phyloP scores from a whole-genome alignment of 768 basidiomycete genomes.

The Mycena pura region DNA sequence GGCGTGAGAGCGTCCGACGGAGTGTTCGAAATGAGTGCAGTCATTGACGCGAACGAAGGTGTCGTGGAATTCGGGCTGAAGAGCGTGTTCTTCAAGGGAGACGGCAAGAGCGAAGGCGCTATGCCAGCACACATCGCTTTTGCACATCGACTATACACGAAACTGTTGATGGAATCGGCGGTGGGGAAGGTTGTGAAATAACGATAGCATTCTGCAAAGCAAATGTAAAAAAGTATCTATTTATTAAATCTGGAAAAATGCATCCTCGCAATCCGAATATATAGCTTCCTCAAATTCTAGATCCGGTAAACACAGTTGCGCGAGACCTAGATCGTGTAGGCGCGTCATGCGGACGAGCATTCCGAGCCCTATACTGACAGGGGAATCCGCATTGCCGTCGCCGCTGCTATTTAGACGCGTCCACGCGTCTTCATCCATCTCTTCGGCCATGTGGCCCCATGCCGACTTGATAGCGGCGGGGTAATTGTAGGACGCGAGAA shows the following conservation, averaged over 20 bases:
- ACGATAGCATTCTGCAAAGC: too few species aligned
- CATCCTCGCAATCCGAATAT: background rate
- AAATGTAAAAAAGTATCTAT: too few species aligned
- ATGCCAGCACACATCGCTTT: constrained; percentile 8
- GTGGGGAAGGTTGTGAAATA: constrained; percentile 13
- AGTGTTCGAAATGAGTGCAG: constrained; percentile 26
- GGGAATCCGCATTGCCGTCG: constrained; percentile 43
- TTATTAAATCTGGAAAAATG: too few species aligned
- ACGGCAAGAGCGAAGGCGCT: constrained; percentile 17
- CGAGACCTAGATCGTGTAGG: constrained; percentile 74
- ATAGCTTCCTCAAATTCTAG: constrained; percentile 23
- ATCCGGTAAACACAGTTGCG: constrained; percentile 58
- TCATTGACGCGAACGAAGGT: constrained; percentile 23
- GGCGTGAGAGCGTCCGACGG: constrained; percentile 23
- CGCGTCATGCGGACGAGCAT: constrained; percentile 81
- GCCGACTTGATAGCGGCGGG: constrained; percentile 67
- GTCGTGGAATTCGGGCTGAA: constrained; percentile 27
- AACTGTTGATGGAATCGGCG: constrained; percentile 26
- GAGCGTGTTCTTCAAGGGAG: constrained; percentile 23
- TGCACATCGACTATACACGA: constrained; percentile 24
- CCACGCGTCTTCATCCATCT: constrained; percentile 75
- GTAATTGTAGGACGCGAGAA: constrained; percentile 71
- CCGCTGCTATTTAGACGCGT: constrained; percentile 56
- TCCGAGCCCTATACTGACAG: constrained; percentile 50
- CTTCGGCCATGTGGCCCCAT: constrained; percentile 73